Evolutionary conservation across 495 filamentous ascomycete genomes (phyloP), one percentile per base, ranked within the genome.

Genomic region (Sphaerosporella brunnea): DNA sequence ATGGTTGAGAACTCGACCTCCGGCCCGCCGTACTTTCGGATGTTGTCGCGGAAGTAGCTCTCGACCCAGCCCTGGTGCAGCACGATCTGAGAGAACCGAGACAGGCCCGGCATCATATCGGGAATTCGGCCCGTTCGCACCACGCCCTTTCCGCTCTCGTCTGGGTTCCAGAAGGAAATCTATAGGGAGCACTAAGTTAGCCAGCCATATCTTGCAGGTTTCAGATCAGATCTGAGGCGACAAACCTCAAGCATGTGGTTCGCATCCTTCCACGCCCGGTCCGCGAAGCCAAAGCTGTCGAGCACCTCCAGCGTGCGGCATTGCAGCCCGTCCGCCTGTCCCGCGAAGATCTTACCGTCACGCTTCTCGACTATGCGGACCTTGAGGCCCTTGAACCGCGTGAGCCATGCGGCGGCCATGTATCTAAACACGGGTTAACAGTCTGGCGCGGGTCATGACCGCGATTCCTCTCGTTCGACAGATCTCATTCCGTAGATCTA

Each of bases 231-330:
- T n/a, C n/a, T n/a, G n/a, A n/a, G n/a, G n/a, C n/a, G n/a, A 25
- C 24, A 25, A 8, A 43, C 40, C 52, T 83, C 78, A 57, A 77
- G 80, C 15, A 83, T 70, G 21, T 71, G 73, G 13, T 73, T 78
- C 2, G 72, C 78, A 50, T 73, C 71, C 44, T 69, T 68, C 36
- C 82, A 54, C 28, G 82, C 53, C 2, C 71, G 63, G 44, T 78
- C 75, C 19, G 75, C 74, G n/a, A 84, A 65, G 15, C 75, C 65
- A 61, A 83, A 71, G 60, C 82, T 78, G 40, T 72, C 71, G 50
- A 87, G 67, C 7, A 82, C 75, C 56, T 85, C 82, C 43, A 85
- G 72, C 0, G 82, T 82, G 46, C 81, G 80, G 47, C 79, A 79
- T 50, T 84, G 80, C 47, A 87, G 74, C 28, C 82, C 82, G 64